Evolutionary conservation across 2,329 filamentous ascomycete genomes (phyloP).

Genomic region (Myotisia sp.): DNA sequence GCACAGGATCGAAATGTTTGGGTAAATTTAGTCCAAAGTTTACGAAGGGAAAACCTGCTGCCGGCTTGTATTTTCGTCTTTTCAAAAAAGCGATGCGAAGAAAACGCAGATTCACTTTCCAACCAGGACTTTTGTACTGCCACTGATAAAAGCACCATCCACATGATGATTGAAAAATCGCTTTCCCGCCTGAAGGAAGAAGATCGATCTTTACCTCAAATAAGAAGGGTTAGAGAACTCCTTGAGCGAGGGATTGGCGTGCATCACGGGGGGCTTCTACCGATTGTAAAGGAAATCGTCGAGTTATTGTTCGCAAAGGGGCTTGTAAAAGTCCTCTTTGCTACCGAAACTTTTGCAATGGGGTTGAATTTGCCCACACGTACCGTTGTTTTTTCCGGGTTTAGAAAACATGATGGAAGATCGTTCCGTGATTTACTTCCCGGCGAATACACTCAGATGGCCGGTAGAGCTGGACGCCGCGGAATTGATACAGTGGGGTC

Average conservation of each 20-base stretch:
- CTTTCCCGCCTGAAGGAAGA: conserved; percentile 81
- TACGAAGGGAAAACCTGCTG: conserved; percentile 73
- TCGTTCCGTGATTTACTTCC: conserved; percentile 80
- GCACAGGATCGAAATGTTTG: conserved; percentile 93
- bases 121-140: conserved; percentile 93
- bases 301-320: conserved; percentile 93
- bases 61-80: conserved; percentile 97
- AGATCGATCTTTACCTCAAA: conserved; percentile 81
- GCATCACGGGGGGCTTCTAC: conserved; percentile 84
- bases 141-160: conserved; percentile 85
- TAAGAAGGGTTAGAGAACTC: conserved; percentile 71
- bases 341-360: conserved; percentile 98
- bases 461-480: conserved; percentile 80
- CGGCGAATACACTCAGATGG: conserved; percentile 98
- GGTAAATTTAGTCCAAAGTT: conserved; percentile 86
- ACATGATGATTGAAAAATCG: conserved; percentile 95
- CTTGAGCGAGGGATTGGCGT: conserved; percentile 83
- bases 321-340: conserved; percentile 90
- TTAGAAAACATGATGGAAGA: conserved; percentile 89
- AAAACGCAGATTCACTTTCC: conserved; percentile 87
- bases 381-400: conserved; percentile 94
- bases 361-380: conserved; percentile 88
- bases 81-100: conserved; percentile 93
- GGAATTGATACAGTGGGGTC: conserved; percentile 85
- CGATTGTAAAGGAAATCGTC: conserved; percentile 94